A percentile compares a stretch with the other conserved stretches of the same genome.
phyloP scores from a whole-genome alignment of 768 basidiomycete species.

The Lentinula edodes region DNA sequence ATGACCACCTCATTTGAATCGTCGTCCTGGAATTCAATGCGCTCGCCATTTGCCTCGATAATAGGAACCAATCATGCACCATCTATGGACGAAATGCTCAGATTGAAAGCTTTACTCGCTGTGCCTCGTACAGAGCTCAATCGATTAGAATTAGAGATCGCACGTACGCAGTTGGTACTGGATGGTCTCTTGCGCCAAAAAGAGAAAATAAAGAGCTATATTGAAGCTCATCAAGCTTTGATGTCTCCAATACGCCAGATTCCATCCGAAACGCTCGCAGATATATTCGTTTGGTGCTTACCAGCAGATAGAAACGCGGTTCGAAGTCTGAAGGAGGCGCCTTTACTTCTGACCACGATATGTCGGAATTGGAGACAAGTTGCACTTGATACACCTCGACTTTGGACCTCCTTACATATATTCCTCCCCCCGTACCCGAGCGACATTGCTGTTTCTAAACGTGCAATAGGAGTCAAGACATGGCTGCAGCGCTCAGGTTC shows the following conservation, averaged over 20 bases:
- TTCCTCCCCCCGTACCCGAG: neutral
- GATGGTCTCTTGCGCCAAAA: neutral
- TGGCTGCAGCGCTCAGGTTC: neutral
- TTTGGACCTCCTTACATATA: conserved; percentile 20
- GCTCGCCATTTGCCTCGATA: neutral
- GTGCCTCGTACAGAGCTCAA: neutral
- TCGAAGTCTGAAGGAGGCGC: conserved; percentile 16
- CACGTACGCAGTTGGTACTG: neutral
- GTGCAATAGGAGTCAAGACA: neutral
- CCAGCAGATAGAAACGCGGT: conserved; percentile 12
- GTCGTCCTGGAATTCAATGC: neutral
- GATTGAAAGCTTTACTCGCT: neutral
- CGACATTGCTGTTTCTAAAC: neutral
- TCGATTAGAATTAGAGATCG: neutral
- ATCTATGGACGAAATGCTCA: neutral
- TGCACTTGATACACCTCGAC: conserved; percentile 17
- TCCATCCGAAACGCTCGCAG: conserved; percentile 18
- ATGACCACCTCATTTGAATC: neutral
- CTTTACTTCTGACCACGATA: conserved; percentile 19
- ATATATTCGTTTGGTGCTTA: conserved; percentile 23
- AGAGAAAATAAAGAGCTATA: neutral
- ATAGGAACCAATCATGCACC: neutral
- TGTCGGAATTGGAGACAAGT: conserved; percentile 22
- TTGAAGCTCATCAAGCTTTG: conserved; percentile 18
- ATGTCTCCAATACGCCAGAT: conserved; percentile 19